Percentiles rank a stretch among this genome's conserved stretches.
Conservation (phyloP, 208 protist genomes). For the Zelonia costaricensis region DNA sequence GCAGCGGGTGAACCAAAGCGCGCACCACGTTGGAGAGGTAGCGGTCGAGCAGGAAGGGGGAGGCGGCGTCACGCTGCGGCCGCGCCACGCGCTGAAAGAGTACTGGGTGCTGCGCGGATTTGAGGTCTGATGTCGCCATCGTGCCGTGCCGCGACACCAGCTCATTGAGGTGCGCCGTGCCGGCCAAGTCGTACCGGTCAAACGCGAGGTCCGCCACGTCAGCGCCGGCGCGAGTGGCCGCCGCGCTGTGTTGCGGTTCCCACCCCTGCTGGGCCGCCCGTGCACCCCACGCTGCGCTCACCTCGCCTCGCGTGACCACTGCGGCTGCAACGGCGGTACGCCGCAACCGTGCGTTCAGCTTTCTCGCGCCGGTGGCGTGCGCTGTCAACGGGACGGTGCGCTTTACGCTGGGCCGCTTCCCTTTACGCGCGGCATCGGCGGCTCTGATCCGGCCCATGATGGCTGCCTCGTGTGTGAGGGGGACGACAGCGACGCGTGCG, state of each 20-base stretch:
- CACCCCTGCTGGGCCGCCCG: constrained; percentile 7
- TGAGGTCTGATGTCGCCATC: constrained; percentile 8
- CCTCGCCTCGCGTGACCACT: not conserved
- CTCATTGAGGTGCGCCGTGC: constrained; percentile 28
- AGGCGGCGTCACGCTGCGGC: not conserved
- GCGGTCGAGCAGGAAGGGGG: constrained; percentile 31
- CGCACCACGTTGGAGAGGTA: constrained; percentile 44
- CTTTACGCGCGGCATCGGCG: too few relatives aligned
- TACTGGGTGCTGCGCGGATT: constrained; percentile 1
- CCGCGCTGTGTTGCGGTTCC: constrained; percentile 6
- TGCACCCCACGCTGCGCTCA: constrained; percentile 1
- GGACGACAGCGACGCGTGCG: too few relatives aligned
- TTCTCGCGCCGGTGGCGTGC: too few relatives aligned
- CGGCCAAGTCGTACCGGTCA: constrained; percentile 29
- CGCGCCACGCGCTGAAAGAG: not conserved
- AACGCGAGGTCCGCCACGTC: constrained; percentile 1
- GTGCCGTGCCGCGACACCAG: constrained; percentile 35
- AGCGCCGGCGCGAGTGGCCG: not conserved
- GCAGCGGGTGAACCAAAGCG: constrained; percentile 44
- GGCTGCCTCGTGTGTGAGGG: too few relatives aligned
- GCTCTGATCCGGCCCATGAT: too few relatives aligned
- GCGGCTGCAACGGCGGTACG: not conserved
- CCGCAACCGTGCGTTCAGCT: too few relatives aligned
- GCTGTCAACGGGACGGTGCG: too few relatives aligned
- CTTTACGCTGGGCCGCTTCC: too few relatives aligned